Evolutionary conservation across 768 basidiomycete species (phyloP).

Genomic region (Hypholoma sublateritium): DNA sequence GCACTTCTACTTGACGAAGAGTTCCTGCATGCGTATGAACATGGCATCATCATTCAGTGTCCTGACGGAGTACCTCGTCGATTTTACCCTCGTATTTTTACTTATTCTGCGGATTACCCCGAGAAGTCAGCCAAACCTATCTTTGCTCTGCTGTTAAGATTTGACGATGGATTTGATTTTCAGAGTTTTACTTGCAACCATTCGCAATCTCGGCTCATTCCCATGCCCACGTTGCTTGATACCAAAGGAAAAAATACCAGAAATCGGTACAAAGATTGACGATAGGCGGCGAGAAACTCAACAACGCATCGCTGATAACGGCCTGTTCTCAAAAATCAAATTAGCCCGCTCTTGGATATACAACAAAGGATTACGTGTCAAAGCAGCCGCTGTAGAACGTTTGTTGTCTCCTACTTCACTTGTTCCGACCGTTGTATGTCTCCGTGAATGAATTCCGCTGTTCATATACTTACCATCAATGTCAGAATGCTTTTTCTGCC

Average conservation of each 20-base stretch:
- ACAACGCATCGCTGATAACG: slow-evolving; percentile 6
- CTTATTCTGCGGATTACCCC: slow-evolving; percentile 35
- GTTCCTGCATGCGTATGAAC: slow-evolving; percentile 20
- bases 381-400: background rate
- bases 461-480: background rate
- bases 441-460: background rate
- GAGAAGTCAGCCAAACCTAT: slow-evolving; percentile 13
- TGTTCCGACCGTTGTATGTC: slow-evolving; percentile 12
- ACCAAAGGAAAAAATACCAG: slow-evolving; percentile 21
- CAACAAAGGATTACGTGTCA: slow-evolving; percentile 5
- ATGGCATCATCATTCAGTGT: slow-evolving; percentile 30
- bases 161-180: background rate
- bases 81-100: slow-evolving; percentile 31
- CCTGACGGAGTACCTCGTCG: slow-evolving; percentile 26
- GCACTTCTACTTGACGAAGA: slow-evolving; percentile 17
- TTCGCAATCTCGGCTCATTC: slow-evolving; percentile 28
- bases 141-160: background rate
- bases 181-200: slow-evolving; percentile 33
- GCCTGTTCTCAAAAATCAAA: background rate
- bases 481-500: slow-evolving; percentile 31
- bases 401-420: slow-evolving; percentile 4
- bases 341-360: slow-evolving; percentile 5
- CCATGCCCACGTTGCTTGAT: slow-evolving; percentile 40
- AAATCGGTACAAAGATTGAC: slow-evolving; percentile 27
- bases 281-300: background rate